Percentiles rank a stretch among this genome's conserved stretches.
phyloP scores from a whole-genome alignment of 2,329 filamentous ascomycete species.

The Intubia oerlemansii region DNA sequence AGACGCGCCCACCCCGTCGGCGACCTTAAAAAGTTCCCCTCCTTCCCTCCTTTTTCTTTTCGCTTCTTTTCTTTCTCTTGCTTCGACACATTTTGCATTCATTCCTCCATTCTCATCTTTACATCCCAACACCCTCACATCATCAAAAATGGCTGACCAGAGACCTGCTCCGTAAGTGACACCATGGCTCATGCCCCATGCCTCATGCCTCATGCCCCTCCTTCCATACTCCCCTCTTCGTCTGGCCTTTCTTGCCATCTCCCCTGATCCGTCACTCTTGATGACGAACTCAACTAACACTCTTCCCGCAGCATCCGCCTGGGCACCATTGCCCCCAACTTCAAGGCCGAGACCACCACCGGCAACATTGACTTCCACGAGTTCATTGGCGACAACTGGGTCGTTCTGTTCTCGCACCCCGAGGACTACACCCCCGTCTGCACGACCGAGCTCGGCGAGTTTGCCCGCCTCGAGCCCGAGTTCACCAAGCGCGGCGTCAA shows the following conservation, averaged over 20 bases:
- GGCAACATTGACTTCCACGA: conserved; percentile 67
- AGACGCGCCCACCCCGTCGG: too few species aligned
- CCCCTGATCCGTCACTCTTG: too few species aligned
- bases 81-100: too few species aligned
- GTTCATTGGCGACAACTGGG: conserved; percentile 61
- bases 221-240: too few species aligned
- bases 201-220: background rate
- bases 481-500: conserved; percentile 76
- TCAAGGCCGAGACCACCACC: conserved; percentile 60
- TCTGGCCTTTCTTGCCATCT: too few species aligned
- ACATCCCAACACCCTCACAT: conserved; percentile 1
- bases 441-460: conserved; percentile 81
- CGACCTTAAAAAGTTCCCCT: conserved; percentile 1
- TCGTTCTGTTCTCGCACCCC: conserved; percentile 67
- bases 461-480: conserved; percentile 73
- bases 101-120: background rate
- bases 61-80: background rate
- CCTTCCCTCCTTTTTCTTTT: background rate
- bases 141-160: conserved; percentile 14
- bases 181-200: background rate
- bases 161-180: conserved; percentile 14
- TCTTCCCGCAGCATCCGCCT: conserved; percentile 40
- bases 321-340: conserved; percentile 53
- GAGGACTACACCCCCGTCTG: conserved; percentile 89
- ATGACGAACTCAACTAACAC: conserved; percentile 3